Evolutionary conservation across 78 protist genomes (phyloP).

Genomic region (Andalucia godoyi): DNA sequence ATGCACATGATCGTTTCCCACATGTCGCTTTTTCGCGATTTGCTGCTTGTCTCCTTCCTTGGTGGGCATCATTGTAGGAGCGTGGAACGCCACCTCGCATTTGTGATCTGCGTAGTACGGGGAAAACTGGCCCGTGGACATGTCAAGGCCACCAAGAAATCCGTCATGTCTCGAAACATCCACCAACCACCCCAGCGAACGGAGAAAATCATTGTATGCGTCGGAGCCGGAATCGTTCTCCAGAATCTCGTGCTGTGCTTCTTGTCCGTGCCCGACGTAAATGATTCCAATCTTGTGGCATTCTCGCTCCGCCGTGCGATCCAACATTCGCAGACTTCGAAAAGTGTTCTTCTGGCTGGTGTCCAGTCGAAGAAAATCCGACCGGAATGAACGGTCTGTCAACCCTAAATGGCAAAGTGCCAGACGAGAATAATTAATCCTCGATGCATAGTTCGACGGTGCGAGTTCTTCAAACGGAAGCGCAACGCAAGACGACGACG

Average conservation of each 20-base stretch:
- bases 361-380: too few species aligned
- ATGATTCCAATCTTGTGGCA: constrained; percentile 39
- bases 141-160: constrained; percentile 39
- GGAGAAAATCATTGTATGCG: constrained; percentile 2
- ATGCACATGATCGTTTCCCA: constrained; percentile 44
- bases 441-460: too few species aligned
- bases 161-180: constrained; percentile 24
- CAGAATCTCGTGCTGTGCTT: constrained; percentile 19
- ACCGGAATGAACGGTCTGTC: too few species aligned
- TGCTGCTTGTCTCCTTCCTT: constrained; percentile 19
- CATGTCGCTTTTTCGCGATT: constrained; percentile 42
- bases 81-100: constrained; percentile 39
- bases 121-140: constrained; percentile 9
- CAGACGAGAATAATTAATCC: too few species aligned
- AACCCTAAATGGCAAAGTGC: too few species aligned
- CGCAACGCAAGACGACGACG: too few species aligned
- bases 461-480: too few species aligned
- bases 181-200: constrained; percentile 24
- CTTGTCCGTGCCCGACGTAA: constrained; percentile 35
- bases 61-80: constrained; percentile 37
- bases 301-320: constrained; percentile 5
- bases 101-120: constrained; percentile 9
- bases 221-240: background rate
- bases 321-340: background rate
- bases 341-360: background rate